A percentile compares a stretch with the other conserved stretches of the same genome.
phyloP scores from a whole-genome alignment of 192 early-diverging fungal genomes.

The Ambispora gerdemannii region DNA sequence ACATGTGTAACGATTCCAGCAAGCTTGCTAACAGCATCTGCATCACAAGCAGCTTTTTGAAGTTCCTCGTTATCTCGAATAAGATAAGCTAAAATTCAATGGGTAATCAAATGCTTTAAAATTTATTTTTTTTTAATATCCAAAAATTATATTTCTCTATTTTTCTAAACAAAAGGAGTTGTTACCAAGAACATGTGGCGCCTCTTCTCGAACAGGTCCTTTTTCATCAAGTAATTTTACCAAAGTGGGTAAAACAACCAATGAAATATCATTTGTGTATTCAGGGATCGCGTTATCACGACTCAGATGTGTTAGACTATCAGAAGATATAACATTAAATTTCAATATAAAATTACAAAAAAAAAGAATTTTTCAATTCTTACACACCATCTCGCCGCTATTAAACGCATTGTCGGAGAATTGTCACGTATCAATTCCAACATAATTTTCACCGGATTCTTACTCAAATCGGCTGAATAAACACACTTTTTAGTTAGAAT shows the following conservation, averaged over 20 bases:
- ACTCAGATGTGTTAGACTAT: slow-evolving; percentile 63
- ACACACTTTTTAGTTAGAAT: too few species aligned
- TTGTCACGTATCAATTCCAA: slow-evolving; percentile 66
- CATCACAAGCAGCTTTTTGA: slow-evolving; percentile 74
- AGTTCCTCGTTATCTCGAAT: slow-evolving; percentile 67
- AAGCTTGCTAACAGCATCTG: slow-evolving; percentile 65
- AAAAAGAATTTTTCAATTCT: background rate
- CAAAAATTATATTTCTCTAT: background rate
- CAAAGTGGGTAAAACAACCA: slow-evolving; percentile 61
- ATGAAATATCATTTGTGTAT: slow-evolving; percentile 48
- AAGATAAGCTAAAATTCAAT: slow-evolving; percentile 53
- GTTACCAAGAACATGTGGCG: slow-evolving; percentile 58
- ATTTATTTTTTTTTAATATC: background rate
- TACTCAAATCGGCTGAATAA: slow-evolving; percentile 40
- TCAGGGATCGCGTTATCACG: slow-evolving; percentile 57
- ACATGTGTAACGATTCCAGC: slow-evolving; percentile 53
- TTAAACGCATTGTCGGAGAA: slow-evolving; percentile 62
- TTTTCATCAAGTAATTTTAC: slow-evolving; percentile 65
- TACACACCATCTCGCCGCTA: slow-evolving; percentile 64
- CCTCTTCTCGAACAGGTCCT: slow-evolving; percentile 58
- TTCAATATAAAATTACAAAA: background rate
- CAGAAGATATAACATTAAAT: background rate
- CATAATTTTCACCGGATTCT: slow-evolving; percentile 50
- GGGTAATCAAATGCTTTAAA: too few species aligned
- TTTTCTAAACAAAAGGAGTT: background rate